These are phyloP conservation scores for Beta macrorhiza DNA, from an alignment of 179 eudicot genomes.

Conservation along the genomic window DNA sequence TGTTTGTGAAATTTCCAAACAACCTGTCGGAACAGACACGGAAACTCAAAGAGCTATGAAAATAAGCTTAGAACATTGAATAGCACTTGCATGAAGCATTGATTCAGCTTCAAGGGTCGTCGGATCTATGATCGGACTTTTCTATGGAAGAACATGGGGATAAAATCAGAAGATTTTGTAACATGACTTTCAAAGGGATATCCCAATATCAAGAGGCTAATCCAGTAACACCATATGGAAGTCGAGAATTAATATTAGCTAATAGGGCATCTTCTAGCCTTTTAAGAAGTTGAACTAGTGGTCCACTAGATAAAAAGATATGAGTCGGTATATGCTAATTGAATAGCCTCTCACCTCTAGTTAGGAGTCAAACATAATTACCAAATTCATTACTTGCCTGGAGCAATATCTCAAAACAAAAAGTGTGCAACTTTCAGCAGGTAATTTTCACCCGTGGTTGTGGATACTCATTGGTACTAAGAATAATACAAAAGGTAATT, in stretches of 20 bases:
- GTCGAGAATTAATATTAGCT: background rate
- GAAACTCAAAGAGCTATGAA: background rate
- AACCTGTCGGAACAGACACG: background rate
- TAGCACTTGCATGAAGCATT: no score
- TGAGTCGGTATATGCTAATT: background rate
- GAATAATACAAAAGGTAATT: conserved; percentile 2
- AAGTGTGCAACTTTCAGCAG: background rate
- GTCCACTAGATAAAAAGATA: background rate
- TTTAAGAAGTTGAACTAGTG: background rate
- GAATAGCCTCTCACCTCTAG: background rate
- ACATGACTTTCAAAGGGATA: no score
- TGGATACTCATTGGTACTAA: background rate
- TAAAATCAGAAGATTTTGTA: no score
- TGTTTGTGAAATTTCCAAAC: background rate
- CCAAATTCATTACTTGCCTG: background rate
- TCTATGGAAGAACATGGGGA: no score
- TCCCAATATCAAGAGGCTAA: no score
- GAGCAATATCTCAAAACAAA: background rate
- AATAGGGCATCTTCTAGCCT: background rate
- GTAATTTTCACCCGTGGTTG: background rate
- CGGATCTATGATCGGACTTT: no score
- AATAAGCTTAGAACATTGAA: no score
- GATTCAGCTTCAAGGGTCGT: no score
- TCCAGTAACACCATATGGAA: no score
- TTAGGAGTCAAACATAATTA: background rate